A percentile compares a stretch with the other conserved stretches of the same genome.
Evolutionary conservation across 257 asterid species (phyloP).

Genomic region (Solanum medicagineum): DNA sequence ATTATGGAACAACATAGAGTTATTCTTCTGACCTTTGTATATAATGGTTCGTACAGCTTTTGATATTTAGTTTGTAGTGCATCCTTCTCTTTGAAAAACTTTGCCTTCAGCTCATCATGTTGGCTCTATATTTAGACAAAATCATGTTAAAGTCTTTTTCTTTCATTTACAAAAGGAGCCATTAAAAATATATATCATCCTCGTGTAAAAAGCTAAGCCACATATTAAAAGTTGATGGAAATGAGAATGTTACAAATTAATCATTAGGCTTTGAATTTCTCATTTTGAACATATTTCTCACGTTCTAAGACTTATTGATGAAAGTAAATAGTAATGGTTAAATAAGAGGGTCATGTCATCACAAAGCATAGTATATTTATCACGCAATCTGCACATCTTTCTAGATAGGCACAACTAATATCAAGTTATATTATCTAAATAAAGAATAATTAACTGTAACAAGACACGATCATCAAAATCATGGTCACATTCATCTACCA

Average conservation of each 20-base stretch:
- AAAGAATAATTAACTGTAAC: neutral
- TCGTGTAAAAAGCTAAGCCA: too few relatives aligned
- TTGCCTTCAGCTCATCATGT: conserved; percentile 65
- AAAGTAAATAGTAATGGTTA: too few relatives aligned
- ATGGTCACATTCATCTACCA: neutral
- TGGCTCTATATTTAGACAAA: conserved; percentile 29
- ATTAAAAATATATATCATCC: neutral
- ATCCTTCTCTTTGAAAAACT: conserved; percentile 62
- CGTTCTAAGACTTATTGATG: too few relatives aligned
- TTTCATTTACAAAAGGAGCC: neutral
- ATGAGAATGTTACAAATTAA: too few relatives aligned
- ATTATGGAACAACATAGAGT: neutral
- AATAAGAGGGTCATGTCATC: too few relatives aligned
- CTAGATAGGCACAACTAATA: neutral
- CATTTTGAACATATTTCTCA: too few relatives aligned
- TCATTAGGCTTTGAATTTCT: too few relatives aligned
- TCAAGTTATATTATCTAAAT: neutral
- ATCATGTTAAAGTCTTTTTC: neutral
- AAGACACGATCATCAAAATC: neutral
- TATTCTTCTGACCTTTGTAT: conserved; percentile 31
- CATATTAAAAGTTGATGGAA: too few relatives aligned
- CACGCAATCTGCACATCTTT: neutral
- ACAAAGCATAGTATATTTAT: neutral
- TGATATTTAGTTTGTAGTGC: conserved; percentile 79
- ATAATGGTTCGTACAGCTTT: conserved; percentile 57